Conservation (phyloP, 2,329 filamentous ascomycete genomes). For the Penicillium sp. region DNA sequence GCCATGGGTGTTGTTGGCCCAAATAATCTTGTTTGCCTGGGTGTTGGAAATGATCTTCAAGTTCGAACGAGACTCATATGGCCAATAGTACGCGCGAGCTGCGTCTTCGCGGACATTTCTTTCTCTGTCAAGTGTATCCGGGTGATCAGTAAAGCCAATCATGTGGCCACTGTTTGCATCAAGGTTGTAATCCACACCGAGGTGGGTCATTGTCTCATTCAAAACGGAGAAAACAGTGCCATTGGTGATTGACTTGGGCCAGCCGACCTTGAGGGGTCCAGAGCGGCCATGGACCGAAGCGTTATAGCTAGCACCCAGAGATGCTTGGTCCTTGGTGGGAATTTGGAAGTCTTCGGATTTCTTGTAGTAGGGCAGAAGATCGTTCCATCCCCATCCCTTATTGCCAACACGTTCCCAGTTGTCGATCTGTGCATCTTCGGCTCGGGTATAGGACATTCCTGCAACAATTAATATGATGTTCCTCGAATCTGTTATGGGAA, state of each 20-base stretch:
- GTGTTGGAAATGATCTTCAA: constrained; percentile 24
- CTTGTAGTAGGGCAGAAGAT: constrained; percentile 21
- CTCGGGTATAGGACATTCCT: background rate
- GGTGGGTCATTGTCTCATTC: constrained; percentile 34
- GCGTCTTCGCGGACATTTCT: constrained; percentile 44
- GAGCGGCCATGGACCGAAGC: background rate
- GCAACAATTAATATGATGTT: background rate
- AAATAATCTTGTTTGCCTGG: constrained; percentile 37
- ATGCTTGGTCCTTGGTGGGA: background rate
- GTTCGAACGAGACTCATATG: constrained; percentile 14
- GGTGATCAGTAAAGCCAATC: constrained; percentile 34
- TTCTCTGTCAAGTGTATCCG: constrained; percentile 39
- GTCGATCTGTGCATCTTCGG: background rate
- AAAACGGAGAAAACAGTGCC: background rate
- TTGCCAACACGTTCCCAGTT: constrained; percentile 35
- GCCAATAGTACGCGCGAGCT: constrained; percentile 44
- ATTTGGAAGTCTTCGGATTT: constrained; percentile 6
- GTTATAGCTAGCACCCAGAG: background rate
- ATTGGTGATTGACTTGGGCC: background rate
- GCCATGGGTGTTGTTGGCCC: background rate
- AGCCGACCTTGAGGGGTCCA: background rate
- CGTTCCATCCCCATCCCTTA: constrained; percentile 30
- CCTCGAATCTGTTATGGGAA: background rate
- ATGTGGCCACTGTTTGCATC: background rate
- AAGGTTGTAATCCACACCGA: constrained; percentile 23